These are phyloP conservation scores for Colletotrichum horii DNA, from an alignment of 2,329 filamentous ascomycete genomes.

Conservation along the genomic window DNA sequence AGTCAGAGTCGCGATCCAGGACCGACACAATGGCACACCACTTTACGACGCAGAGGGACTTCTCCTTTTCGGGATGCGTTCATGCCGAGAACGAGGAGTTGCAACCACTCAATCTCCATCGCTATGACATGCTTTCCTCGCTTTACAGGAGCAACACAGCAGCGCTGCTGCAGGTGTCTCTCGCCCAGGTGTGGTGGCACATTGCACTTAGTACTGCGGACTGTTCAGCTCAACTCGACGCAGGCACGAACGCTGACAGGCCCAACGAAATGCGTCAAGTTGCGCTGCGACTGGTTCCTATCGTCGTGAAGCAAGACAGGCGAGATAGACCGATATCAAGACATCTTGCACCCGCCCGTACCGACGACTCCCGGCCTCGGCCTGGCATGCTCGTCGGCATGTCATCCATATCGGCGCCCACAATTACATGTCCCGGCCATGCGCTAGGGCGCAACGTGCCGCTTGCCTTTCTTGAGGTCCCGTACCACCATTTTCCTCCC, in stretches of 20 bases:
- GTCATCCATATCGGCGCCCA: background rate
- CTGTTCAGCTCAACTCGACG: background rate
- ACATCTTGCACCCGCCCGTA: background rate
- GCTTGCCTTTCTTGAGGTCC: background rate
- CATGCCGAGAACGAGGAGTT: background rate
- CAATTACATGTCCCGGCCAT: background rate
- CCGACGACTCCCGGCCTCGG: background rate
- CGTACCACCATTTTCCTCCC: background rate
- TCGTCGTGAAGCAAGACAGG: background rate
- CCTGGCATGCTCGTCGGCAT: background rate
- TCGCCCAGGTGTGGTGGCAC: background rate
- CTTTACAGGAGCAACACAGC: background rate
- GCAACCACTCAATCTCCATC: background rate
- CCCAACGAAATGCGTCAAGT: background rate
- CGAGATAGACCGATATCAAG: background rate
- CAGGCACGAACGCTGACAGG: background rate
- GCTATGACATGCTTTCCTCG: background rate
- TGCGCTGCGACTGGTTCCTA: background rate
- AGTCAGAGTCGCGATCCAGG: background rate
- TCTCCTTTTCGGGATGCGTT: background rate
- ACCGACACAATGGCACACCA: background rate
- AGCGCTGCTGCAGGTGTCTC: background rate
- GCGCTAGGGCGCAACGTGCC: constrained; percentile 19
- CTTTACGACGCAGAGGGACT: background rate
- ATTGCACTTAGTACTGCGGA: background rate